Evolutionary conservation across 495 filamentous ascomycete species (phyloP).

Genomic region (Penicillium dipodomyicola): DNA sequence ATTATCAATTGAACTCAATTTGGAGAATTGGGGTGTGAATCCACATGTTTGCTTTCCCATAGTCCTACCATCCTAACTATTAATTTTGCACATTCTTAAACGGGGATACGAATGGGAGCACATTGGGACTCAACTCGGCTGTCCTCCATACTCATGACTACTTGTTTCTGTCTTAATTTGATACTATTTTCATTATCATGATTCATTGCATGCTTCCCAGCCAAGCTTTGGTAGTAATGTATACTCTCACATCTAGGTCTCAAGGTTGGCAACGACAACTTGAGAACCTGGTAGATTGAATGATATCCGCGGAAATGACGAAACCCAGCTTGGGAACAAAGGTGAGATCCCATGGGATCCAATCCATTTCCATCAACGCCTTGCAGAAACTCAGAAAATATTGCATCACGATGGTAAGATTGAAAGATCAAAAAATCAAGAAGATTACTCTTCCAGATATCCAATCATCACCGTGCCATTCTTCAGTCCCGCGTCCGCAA

Average conservation of each 20-base stretch:
- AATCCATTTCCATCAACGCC: slow-evolving; percentile 16
- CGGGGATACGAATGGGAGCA: not conserved
- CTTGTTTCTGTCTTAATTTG: not conserved
- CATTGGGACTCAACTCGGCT: not conserved
- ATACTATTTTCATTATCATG: not conserved
- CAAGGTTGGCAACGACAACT: not conserved
- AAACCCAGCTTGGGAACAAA: slow-evolving; percentile 1
- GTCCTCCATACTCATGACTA: not conserved
- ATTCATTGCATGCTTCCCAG: slow-evolving; percentile 5
- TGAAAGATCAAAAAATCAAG: slow-evolving; percentile 1
- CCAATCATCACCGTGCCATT: slow-evolving; percentile 93
- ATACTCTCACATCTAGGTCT: not conserved
- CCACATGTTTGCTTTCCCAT: not conserved
- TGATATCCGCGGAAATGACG: not conserved
- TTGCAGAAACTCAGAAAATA: slow-evolving; percentile 10
- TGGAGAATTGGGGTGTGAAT: not conserved
- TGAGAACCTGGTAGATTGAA: not conserved
- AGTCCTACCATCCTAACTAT: not conserved
- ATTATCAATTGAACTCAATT: not conserved
- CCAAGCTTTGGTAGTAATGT: slow-evolving; percentile 3
- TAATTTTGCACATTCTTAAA: not conserved
- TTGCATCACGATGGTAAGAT: not conserved
- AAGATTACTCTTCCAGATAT: slow-evolving; percentile 63
- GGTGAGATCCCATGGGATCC: slow-evolving; percentile 6
- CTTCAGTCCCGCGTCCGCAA: slow-evolving; percentile 81